Evolutionary conservation across 345 rosid genomes (phyloP).

Genomic region (Eucalyptus caleyi): DNA sequence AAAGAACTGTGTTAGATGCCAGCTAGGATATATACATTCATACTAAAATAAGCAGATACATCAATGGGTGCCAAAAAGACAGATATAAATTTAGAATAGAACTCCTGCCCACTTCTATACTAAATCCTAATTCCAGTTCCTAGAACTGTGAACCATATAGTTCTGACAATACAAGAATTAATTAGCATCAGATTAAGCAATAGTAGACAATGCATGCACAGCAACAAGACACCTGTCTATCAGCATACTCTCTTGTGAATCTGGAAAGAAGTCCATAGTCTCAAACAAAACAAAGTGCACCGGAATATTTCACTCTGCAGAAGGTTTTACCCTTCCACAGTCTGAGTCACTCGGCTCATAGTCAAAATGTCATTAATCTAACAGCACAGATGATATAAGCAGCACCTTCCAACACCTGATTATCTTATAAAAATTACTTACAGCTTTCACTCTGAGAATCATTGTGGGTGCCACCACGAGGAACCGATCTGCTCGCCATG

Average conservation of each 20-base stretch:
- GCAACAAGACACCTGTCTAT: background rate
- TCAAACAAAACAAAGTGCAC: background rate
- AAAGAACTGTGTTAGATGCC: background rate
- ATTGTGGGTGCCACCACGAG: slow-evolving; percentile 5
- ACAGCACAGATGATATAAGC: background rate
- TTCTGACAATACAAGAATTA: background rate
- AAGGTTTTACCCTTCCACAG: background rate
- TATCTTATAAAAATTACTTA: background rate
- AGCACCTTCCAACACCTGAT: background rate
- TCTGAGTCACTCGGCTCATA: background rate
- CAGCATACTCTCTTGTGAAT: background rate
- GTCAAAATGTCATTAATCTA: background rate
- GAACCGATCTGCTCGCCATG: slow-evolving; percentile 7
- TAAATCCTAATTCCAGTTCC: background rate
- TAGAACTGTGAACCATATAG: background rate
- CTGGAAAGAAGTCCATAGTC: background rate
- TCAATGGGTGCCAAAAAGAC: background rate
- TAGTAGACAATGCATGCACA: background rate
- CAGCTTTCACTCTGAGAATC: slow-evolving; percentile 1
- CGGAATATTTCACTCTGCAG: background rate
- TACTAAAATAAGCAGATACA: background rate
- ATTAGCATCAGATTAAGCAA: background rate
- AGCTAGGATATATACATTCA: background rate
- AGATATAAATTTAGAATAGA: background rate
- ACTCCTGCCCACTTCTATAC: background rate